Base-by-base conservation (phyloP, 164 flowering plant genomes). In the Piper longum region DNA sequence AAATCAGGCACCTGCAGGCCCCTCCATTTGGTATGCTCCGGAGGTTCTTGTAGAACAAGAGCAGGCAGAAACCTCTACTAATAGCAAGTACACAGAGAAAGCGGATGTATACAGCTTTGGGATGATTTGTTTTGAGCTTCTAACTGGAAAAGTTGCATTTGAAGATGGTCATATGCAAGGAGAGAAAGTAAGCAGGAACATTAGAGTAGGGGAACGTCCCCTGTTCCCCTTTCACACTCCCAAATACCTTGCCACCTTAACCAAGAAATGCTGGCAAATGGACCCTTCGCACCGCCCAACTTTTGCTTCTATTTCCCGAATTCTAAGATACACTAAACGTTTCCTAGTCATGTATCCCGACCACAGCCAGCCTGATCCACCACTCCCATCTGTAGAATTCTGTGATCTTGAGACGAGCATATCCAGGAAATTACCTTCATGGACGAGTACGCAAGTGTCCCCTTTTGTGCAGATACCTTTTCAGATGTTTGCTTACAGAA, bases 41-140 rank as follows among this genome's bases (percentile, higher is more conserved):
- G 98, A 92, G 72, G 88, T 92, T n/a, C 69, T 92, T 13, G 70
- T 72, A 0, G 91, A 85, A 71, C 81, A 76, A 72, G 89, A 84
- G 62, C 74, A 80, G 56, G 61, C 70, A 1, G 80, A 74, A 62
- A 71, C 56, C 60, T 44, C 61, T 0, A 45, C 60, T 8, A 58
- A 16, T 26, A 54, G 69, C 18, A 82, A 79, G 75, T 77, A 74
- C 70, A 71, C 87, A 0, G 88, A 87, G 77, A 92, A 89, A 62
- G 85, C 91, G 11, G 98, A 92, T 72, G 85, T 88, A 1, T 92
- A 92, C 74, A 92, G 98, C 73, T 92, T 85, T 66, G 95, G 80
- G 11, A 92, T 92, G 98, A 66, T 92, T 7, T 86, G 93, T 61
- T 92, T 92, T 51, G 82, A 92, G 80, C 79, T 93, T 48, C 43